A percentile compares a stretch with the other conserved stretches of the same genome.
Evolutionary conservation across 179 eudicot species (phyloP).

Genomic region (Spinacia oleracea): DNA sequence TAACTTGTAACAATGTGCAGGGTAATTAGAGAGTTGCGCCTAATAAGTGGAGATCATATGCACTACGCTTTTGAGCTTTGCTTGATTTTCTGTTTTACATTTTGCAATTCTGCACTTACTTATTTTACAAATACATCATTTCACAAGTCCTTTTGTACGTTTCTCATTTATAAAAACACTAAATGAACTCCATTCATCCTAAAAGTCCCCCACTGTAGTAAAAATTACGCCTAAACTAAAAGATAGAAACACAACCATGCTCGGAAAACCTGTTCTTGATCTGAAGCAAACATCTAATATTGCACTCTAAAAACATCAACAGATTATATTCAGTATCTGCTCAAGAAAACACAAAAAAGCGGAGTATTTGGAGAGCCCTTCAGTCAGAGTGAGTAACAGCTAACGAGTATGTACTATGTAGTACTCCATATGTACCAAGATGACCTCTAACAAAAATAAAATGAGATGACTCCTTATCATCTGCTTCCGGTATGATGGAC

Average conservation of each 20-base stretch:
- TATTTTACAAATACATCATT: not conserved
- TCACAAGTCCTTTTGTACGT: not conserved
- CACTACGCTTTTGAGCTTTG: not conserved
- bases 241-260: not conserved
- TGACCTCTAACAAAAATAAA: not conserved
- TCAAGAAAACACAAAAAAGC: not conserved
- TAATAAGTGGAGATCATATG: not conserved
- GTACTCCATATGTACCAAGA: not conserved
- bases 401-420: not conserved
- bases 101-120: not conserved
- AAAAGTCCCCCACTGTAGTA: not conserved
- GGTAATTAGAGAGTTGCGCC: no score
- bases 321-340: not conserved
- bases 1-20: no score
- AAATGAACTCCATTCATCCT: not conserved
- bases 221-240: not conserved
- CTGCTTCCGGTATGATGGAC: not conserved
- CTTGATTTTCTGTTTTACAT: not conserved
- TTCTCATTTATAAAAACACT: not conserved
- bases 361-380: slow-evolving; percentile 1
- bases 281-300: not conserved
- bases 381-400: not conserved
- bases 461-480: not conserved
- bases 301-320: not conserved
- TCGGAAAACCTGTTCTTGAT: not conserved